Base-by-base conservation (phyloP, 768 basidiomycete species). In the Boletus speciosus region DNA sequence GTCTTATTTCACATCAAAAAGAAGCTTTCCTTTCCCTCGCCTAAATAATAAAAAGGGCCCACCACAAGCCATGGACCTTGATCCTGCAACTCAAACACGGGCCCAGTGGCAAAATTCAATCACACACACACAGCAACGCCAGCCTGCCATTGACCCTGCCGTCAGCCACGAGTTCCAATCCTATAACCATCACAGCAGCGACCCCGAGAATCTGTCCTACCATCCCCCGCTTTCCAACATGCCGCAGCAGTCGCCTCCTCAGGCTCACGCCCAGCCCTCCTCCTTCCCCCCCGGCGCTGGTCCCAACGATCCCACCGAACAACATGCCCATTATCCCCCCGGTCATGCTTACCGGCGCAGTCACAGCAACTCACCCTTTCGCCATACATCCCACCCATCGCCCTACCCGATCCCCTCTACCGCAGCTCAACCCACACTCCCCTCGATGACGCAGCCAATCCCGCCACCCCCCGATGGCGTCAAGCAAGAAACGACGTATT, bases 401-500 rank as follows among this genome's bases (percentile, higher is more conserved):
- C 68, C 71, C 69, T 65, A 66, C 63, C 61, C 74, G 66, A 63
- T 75, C 67, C 59, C 71, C 66, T 45, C 68, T 66, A 55, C 73
- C 54, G 31, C 63, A 4, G 55, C 15, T 54, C 63, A 67, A 65
- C 54, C 66, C 61, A 59, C 57, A 43, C 55, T 70, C 66, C 61
- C 71, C 1, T 61, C 69, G 47, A 57, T 64, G 64, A 29, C 61
- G 31, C 61, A 68, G 46, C 36, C 31, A 10, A 49, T 50, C 10
- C 61, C 56, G 19, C 57, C 53, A 41, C 49, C 42, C 47, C 67
- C 47, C 21, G 68, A 66, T 46, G 67, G 63, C 6, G 67, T 78
- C 15, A 77, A 76, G 55, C 76, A 72, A 37, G 77, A 81, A 48
- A 51, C 65, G 0, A 61, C 75, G 4, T 79, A 73, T 60, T 81